These are phyloP conservation scores for Lentinus brumalis DNA, from an alignment of 768 basidiomycete species.

Conservation along the genomic window DNA sequence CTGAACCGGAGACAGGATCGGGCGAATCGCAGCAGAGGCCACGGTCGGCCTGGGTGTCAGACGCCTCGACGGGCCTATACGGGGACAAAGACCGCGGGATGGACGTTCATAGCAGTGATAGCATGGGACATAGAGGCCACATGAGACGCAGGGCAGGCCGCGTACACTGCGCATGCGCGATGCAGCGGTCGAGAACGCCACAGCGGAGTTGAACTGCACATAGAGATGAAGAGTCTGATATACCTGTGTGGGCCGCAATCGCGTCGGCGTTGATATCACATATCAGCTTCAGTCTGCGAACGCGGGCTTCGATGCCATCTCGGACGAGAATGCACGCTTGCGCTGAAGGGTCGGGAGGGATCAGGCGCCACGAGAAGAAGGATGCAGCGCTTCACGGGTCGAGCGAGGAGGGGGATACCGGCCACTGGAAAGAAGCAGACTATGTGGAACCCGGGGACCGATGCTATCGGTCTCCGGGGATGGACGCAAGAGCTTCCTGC, in stretches of 20 bases:
- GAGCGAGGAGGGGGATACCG: not conserved
- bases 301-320: not conserved
- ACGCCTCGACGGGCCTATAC: slow-evolving; percentile 3
- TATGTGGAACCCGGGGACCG: slow-evolving; percentile 16
- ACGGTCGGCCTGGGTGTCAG: slow-evolving; percentile 4
- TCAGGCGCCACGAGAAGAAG: not conserved
- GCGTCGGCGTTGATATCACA: not conserved
- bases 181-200: not conserved
- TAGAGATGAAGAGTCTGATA: not conserved
- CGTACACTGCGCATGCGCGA: not conserved
- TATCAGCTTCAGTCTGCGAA: not conserved
- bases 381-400: not conserved
- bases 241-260: not conserved
- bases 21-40: slow-evolving; percentile 7
- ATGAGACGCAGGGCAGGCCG: not conserved
- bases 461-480: slow-evolving; percentile 13
- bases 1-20: not conserved
- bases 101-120: not conserved
- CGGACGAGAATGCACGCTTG: not conserved
- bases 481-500: slow-evolving; percentile 3
- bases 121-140: not conserved
- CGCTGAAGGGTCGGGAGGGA: not conserved
- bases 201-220: not conserved
- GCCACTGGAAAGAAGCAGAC: not conserved
- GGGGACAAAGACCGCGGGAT: not conserved